These are phyloP conservation scores for Ephemerocybe angulata DNA, from an alignment of 768 basidiomycete genomes.

Conservation along the genomic window DNA sequence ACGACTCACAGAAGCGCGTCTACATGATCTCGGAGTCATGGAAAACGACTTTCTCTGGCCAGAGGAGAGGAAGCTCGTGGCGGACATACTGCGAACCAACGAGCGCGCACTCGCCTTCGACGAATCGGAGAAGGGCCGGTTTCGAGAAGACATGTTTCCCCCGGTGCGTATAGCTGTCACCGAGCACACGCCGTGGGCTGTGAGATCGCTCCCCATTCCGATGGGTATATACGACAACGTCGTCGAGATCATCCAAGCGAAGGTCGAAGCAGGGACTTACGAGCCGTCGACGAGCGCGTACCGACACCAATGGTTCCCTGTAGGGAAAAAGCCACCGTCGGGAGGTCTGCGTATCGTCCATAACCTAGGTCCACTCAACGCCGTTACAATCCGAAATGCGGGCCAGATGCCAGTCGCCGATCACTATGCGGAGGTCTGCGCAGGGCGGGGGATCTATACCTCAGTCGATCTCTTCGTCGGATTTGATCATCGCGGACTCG, in stretches of 20 bases:
- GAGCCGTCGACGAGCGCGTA: background rate
- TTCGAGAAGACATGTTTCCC: conserved; percentile 30
- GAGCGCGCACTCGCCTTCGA: conserved; percentile 37
- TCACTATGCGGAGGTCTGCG: conserved; percentile 18
- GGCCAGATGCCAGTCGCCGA: conserved; percentile 22
- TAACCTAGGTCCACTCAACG: conserved; percentile 28
- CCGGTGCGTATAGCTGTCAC: conserved; percentile 26
- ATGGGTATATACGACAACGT: background rate
- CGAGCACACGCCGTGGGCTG: background rate
- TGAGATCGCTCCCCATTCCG: background rate
- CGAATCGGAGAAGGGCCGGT: conserved; percentile 31
- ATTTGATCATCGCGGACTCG: conserved; percentile 18
- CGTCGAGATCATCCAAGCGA: background rate
- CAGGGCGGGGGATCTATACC: background rate
- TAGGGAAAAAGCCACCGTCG: background rate
- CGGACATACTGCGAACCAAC: conserved; percentile 29
- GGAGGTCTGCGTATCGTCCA: conserved; percentile 23
- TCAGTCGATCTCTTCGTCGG: conserved; percentile 1
- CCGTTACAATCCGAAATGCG: conserved; percentile 27
- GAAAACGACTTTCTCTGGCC: conserved; percentile 27
- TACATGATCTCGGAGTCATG: conserved; percentile 12
- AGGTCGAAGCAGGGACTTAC: background rate
- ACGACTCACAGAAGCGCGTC: conserved; percentile 20
- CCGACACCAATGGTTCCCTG: background rate
- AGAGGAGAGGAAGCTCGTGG: conserved; percentile 27